Percentiles rank a stretch among this genome's conserved stretches.
Evolutionary conservation across 768 basidiomycete genomes (phyloP).

Genomic region (Lactifluus echinatus): DNA sequence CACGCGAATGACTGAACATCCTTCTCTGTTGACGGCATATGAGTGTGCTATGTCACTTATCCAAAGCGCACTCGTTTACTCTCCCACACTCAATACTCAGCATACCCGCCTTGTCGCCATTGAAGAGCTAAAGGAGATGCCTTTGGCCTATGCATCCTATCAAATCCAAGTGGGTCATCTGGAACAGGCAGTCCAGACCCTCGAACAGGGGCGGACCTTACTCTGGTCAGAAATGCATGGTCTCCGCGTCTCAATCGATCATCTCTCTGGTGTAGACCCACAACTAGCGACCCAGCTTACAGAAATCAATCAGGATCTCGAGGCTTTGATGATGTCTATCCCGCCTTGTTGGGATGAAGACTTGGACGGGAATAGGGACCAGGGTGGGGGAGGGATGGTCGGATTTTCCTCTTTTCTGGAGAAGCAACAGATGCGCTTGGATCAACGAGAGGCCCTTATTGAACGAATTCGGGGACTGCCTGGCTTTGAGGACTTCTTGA

Average conservation of each 20-base stretch:
- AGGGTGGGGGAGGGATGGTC: not conserved
- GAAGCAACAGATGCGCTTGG: not conserved
- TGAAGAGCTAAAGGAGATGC: not conserved
- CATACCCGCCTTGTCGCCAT: not conserved
- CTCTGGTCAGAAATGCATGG: no score
- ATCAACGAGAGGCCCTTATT: not conserved
- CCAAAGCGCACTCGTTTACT: not conserved
- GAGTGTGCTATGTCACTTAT: not conserved
- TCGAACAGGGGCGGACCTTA: not conserved
- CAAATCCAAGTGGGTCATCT: not conserved
- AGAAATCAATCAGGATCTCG: not conserved
- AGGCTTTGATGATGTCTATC: not conserved
- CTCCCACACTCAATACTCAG: not conserved
- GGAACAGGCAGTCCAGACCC: not conserved
- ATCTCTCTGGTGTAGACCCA: not conserved
- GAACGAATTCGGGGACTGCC: not conserved
- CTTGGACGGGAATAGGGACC: not conserved
- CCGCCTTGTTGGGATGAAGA: not conserved
- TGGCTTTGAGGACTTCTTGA: not conserved
- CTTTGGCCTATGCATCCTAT: not conserved
- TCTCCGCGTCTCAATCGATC: no score
- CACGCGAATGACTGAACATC: not conserved
- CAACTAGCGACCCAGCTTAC: not conserved
- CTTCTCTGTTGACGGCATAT: not conserved
- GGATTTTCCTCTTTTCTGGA: not conserved